These are phyloP conservation scores for Dujonia santamariae DNA, from an alignment of 1,139 yeast species.

Conservation along the genomic window DNA sequence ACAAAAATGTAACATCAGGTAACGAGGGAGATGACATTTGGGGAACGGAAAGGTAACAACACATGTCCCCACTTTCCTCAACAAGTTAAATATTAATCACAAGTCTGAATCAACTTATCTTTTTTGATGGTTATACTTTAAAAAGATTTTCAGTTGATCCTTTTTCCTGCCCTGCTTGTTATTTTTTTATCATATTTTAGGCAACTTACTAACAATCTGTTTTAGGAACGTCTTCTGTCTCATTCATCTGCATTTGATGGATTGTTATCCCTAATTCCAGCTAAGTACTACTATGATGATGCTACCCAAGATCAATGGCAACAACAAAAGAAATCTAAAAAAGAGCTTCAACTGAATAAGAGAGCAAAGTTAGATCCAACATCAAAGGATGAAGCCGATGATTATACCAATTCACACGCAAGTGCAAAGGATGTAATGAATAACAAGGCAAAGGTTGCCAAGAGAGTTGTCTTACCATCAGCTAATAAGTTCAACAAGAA, in stretches of 20 bases:
- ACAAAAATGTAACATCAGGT: no score
- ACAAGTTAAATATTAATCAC: no score
- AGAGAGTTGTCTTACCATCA: conserved; percentile 54
- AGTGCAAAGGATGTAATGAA: conserved; percentile 69
- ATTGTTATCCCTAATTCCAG: conserved; percentile 84
- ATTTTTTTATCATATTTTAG: no score
- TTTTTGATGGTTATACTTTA: no score
- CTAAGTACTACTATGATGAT: conserved; percentile 82
- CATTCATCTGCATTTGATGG: conserved; percentile 92
- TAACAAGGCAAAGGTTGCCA: conserved; percentile 54
- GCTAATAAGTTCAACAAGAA: conserved; percentile 13
- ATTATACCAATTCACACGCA: conserved; percentile 34
- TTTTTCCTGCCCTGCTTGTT: no score
- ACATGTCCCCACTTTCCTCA: no score
- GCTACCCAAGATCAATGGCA: conserved; percentile 89
- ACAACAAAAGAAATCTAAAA: conserved; percentile 71
- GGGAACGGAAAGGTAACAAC: no score
- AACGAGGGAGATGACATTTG: no score
- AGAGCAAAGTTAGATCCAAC: conserved; percentile 77
- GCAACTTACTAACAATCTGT: conserved; percentile 6
- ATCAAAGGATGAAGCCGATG: conserved; percentile 43
- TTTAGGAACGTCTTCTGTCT: conserved; percentile 73
- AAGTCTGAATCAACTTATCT: no score
- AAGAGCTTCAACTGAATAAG: conserved; percentile 59
- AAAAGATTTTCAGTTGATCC: no score